Base-by-base conservation (phyloP, 2,329 filamentous ascomycete genomes). In the Colletotrichum lindemuthianum region DNA sequence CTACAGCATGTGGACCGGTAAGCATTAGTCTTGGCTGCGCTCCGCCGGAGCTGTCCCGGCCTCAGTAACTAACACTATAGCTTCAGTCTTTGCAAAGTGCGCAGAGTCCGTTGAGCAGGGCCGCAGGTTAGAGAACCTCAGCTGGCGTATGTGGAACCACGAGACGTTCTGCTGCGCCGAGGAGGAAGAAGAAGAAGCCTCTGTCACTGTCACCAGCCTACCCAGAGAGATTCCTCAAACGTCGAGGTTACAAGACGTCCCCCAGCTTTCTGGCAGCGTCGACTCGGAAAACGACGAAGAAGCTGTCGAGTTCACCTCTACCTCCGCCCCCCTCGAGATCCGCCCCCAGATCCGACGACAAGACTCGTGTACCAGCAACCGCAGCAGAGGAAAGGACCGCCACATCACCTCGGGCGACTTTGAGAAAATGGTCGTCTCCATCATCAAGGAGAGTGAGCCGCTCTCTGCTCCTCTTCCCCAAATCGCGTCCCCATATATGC, bases 1-100 rank as follows among this genome's bases (percentile, higher is more conserved):
- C 55, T 96, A 96, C 81, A 94, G 92, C 82, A 96, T 98, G 88
- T 97, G 94, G 93, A 95, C 93, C 77, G 92, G 93, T 97, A 81
- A 86, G 92, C 69, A 65, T 48, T 13, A 11, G n/a, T 36, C 60
- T 51, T 32, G 15, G 47, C 58, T 39, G 58, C 36, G 45, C 40
- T 7, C 41, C 16, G 34, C 34, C 55, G 56, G 65, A 56, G 57
- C 50, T 55, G 70, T 67, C 69, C 77, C 80, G 70, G 49, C 12
- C 24, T 11, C 52, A 58, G 12, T 12, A 48, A 49, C 55, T 57
- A 13, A 65, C 60, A 48, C 44, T 53, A 58, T 10, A 43, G 37
- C 11, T 65, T 45, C 74, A 96, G 93, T 98, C 66, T 97, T 98
- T 76, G 95, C 93, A 55, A 92, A 93, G 80, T 97, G 95, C 78